Base-by-base conservation (phyloP, 768 basidiomycete species). In the Xerocomus spinulosus region DNA sequence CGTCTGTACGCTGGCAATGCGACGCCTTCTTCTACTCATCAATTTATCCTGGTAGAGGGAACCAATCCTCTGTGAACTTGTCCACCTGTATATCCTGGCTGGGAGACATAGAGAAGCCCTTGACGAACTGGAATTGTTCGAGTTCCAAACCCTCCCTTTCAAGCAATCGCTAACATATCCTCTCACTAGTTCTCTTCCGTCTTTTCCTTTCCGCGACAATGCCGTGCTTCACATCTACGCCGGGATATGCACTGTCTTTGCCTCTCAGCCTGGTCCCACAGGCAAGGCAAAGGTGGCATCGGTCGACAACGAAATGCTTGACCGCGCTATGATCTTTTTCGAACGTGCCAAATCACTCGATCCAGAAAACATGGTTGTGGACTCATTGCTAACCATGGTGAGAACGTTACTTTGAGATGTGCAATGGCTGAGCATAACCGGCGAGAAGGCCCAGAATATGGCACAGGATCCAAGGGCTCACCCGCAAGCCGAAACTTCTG, bases 121-220 rank as follows among this genome's bases (percentile, higher is more conserved):
- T 46, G 86, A 91, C 51, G 89, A 96, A 61, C 70, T 95, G 12
- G 89, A 93, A 61, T 74, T 93, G 90, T 92, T 68, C 54, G 79
- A 67, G 15, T 36, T 41, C 46, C 40, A 49, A 39, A 33, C 38
- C 20, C 43, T 49, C 38, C 42, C 38, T 36, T 33, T 18, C 18
- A 12, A 18, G 4, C 33, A 17, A 9, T 39, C 8, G 37, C 38
- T 53, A n/a, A 52, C 20, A 42, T 38, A 38, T 42, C 50, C 45
- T 8, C 29, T 36, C 32, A 23, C 35, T 53, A 92, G 92, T 21
- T 94, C 89, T 63, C 75, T 95, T 5, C 88, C 91, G 2, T 86
- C 89, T 3, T 85, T 87, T 62, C 93, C 93, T 2, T 95, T 83
- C 70, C 84, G 83, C 60, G 86, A 91, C 55, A 88, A 90, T 53